Evolutionary conservation across 1,284 basidiomycete species (phyloP).

Genomic region (Microbotryum scabiosae): DNA sequence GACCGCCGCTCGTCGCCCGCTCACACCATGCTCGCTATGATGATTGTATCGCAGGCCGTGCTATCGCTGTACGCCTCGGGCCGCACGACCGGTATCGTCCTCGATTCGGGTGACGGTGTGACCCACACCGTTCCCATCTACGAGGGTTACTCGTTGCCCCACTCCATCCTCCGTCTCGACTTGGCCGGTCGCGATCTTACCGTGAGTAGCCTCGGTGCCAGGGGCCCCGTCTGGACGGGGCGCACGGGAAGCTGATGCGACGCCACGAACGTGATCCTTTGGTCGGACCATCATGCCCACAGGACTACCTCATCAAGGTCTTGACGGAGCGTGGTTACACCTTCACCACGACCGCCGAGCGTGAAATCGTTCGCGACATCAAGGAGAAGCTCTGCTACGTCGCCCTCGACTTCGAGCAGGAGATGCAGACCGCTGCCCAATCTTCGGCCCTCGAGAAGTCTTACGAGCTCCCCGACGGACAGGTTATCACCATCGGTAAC

Average conservation of each 20-base stretch:
- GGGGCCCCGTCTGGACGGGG: background rate
- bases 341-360: constrained; percentile 61
- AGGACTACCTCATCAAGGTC: constrained; percentile 78
- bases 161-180: constrained; percentile 90
- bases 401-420: constrained; percentile 93
- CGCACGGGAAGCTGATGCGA: background rate
- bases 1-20: no score
- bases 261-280: background rate
- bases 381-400: constrained; percentile 99
- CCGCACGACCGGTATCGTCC: constrained; percentile 84
- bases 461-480: constrained; percentile 92
- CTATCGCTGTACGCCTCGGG: constrained; percentile 87
- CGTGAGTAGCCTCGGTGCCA: constrained; percentile 35
- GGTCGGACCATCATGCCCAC: background rate
- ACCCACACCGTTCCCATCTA: constrained; percentile 90
- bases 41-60: constrained; percentile 49
- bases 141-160: constrained; percentile 89
- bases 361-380: constrained; percentile 94
- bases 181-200: constrained; percentile 93
- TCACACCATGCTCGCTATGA: no score
- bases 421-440: constrained; percentile 84
- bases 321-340: constrained; percentile 88
- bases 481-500: constrained; percentile 93
- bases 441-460: constrained; percentile 88
- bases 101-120: constrained; percentile 91